Evolutionary conservation across 768 basidiomycete species (phyloP), one percentile per base, ranked within the genome.

Genomic region (Serendipita indica): DNA sequence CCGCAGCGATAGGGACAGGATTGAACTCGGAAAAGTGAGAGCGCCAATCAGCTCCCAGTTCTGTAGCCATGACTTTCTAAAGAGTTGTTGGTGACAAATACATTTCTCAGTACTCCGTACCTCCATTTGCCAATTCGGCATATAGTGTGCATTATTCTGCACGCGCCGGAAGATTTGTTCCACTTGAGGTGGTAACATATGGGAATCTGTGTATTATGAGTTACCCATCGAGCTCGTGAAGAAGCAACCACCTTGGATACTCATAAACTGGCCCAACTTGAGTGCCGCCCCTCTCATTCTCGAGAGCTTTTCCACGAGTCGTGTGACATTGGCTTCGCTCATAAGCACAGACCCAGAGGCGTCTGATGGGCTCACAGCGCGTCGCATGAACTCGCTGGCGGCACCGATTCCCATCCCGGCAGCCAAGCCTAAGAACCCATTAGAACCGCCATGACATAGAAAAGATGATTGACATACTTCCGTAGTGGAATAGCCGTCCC

Each of bases 231-330:
- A 1, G 33, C 14, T 10, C 14, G 10, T 45, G 32, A 39, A 25
- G 7, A 43, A 2, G 37, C 3, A 62, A 69, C 13, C 18, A 80
- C 82, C 92, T 77, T 99, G 96, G 32, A 98, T 97, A 67, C 91
- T 94, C 76, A 98, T 77, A 66, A 98, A 99, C 67, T 98, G 96
- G 0, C 96, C 96, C 1, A 98, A 72, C 70, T 99, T 98, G 61
- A 99, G 74, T 1, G 96, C 96, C 0, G 96, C 96, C 0, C 94
- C 94, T 13, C 93, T 76, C 96, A 99, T 98, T 67, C 85, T 80
- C 0, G 89, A 84, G n/a, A 99, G 75, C 65, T 94, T 96, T 1
- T 83, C 81, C 1, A 98, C 96, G 0, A 99, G 76, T 1, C 93
- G 79, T 56, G 82, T 82, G 59, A 97, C 77, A 66, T 98, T 98